Evolutionary conservation across 2,329 filamentous ascomycete genomes (phyloP).

Genomic region (Ophidiomyces ophidiicola): DNA sequence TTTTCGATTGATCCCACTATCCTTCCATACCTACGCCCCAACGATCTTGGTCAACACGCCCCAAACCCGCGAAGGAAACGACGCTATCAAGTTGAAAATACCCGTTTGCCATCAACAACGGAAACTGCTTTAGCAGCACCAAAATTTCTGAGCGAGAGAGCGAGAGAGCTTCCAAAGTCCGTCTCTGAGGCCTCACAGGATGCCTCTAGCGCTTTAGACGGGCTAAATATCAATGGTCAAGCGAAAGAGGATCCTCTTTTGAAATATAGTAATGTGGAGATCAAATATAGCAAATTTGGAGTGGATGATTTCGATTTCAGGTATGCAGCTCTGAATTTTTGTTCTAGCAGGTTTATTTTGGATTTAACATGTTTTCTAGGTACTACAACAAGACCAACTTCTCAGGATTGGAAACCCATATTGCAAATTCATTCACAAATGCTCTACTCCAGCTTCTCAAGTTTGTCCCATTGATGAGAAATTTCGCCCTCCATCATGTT

Average conservation of each 20-base stretch:
- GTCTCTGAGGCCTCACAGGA: slow-evolving; percentile 39
- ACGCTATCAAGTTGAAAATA: slow-evolving; percentile 75
- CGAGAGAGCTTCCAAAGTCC: slow-evolving; percentile 47
- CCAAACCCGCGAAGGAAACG: slow-evolving; percentile 60
- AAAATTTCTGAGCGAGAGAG: slow-evolving; percentile 91
- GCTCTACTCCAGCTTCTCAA: slow-evolving; percentile 80
- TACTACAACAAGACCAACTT: slow-evolving; percentile 91
- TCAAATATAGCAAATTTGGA: slow-evolving; percentile 97
- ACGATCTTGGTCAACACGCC: slow-evolving; percentile 66
- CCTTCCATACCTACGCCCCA: slow-evolving; percentile 52
- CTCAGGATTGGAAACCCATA: slow-evolving; percentile 90
- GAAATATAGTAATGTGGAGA: slow-evolving; percentile 88
- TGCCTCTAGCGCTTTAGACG: slow-evolving; percentile 52
- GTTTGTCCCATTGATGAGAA: slow-evolving; percentile 78
- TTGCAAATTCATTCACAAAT: slow-evolving; percentile 93
- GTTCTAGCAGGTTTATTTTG: neutral
- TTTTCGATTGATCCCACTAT: slow-evolving; percentile 60
- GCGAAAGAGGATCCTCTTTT: slow-evolving; percentile 70
- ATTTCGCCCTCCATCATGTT: slow-evolving; percentile 77
- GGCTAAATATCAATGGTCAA: slow-evolving; percentile 56
- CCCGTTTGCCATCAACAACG: slow-evolving; percentile 49
- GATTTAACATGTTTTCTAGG: slow-evolving; percentile 34
- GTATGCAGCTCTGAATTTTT: slow-evolving; percentile 45
- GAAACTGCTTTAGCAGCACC: slow-evolving; percentile 58
- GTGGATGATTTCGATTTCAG: slow-evolving; percentile 99